Evolutionary conservation across 2,329 filamentous ascomycete species (phyloP).

Genomic region (Elsinoe batatas): DNA sequence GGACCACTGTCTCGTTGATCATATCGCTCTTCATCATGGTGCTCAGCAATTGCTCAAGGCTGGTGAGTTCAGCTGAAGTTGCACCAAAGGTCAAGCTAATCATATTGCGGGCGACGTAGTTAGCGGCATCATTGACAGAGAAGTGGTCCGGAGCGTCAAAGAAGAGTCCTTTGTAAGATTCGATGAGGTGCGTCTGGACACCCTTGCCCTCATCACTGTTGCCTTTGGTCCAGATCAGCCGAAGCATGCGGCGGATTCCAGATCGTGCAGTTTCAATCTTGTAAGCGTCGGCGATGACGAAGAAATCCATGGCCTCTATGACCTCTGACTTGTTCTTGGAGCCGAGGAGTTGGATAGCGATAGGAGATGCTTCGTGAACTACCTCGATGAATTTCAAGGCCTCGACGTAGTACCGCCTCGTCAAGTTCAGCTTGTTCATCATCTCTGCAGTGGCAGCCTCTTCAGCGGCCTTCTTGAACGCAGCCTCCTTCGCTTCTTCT

Average conservation of each 20-base stretch:
- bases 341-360: conserved; percentile 77
- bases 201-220: conserved; percentile 99
- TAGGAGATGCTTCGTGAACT: conserved; percentile 68
- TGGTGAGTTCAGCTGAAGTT: conserved; percentile 88
- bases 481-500: conserved; percentile 65
- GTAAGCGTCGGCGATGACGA: conserved; percentile 90
- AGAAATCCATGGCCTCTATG: conserved; percentile 98
- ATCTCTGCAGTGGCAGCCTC: conserved; percentile 83
- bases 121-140: conserved; percentile 78
- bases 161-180: conserved; percentile 91
- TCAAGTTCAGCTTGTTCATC: conserved; percentile 77
- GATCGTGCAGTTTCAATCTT: conserved; percentile 87
- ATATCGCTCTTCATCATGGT: conserved; percentile 96
- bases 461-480: conserved; percentile 69
- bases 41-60: conserved; percentile 82
- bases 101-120: conserved; percentile 96
- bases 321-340: conserved; percentile 98
- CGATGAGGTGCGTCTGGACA: conserved; percentile 90
- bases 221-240: conserved; percentile 97
- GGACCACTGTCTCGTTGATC: conserved; percentile 74
- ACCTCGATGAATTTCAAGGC: conserved; percentile 90
- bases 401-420: conserved; percentile 84
- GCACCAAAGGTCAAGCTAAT: conserved; percentile 96
- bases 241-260: conserved; percentile 89
- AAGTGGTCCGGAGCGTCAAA: conserved; percentile 91